Percentiles rank a stretch among this genome's conserved stretches.
These are phyloP conservation scores for Chalciporus piperatus DNA, from an alignment of 768 basidiomycete species.

Conservation along the genomic window DNA sequence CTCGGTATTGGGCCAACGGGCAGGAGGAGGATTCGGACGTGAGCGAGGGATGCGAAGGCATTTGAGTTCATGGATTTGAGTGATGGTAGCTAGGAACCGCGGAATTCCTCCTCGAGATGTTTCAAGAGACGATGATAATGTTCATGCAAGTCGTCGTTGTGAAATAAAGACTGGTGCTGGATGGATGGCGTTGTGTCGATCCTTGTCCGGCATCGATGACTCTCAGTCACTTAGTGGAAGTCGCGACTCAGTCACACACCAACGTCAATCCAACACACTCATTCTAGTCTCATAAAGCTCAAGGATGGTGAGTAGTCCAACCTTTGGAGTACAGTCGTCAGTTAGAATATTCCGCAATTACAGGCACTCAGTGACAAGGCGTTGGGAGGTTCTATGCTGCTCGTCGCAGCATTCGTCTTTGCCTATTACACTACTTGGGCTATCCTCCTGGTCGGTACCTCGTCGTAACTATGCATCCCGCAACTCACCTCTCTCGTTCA, in stretches of 20 bases:
- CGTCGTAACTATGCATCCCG: neutral
- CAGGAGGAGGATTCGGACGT: slow-evolving; percentile 79
- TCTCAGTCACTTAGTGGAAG: too few species aligned
- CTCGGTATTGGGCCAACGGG: slow-evolving; percentile 78
- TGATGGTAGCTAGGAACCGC: neutral
- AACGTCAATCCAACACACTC: slow-evolving; percentile 5
- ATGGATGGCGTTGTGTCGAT: neutral
- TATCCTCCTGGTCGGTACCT: slow-evolving; percentile 66
- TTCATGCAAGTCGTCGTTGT: slow-evolving; percentile 4
- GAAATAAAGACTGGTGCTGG: neutral
- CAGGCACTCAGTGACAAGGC: slow-evolving; percentile 81
- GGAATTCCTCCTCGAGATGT: neutral
- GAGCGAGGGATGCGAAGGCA: slow-evolving; percentile 80
- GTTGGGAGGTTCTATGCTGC: slow-evolving; percentile 76
- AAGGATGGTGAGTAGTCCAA: slow-evolving; percentile 25
- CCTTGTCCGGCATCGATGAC: too few species aligned
- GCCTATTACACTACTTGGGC: slow-evolving; percentile 93
- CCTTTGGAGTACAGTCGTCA: neutral
- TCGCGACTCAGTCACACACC: neutral
- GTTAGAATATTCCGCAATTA: neutral
- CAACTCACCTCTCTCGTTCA: slow-evolving; percentile 8
- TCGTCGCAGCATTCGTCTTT: slow-evolving; percentile 73
- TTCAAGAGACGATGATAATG: neutral
- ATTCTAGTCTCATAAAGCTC: neutral
- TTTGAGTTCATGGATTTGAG: slow-evolving; percentile 58